Conservation (phyloP, 495 filamentous ascomycete species). For the Glonium stellatum region DNA sequence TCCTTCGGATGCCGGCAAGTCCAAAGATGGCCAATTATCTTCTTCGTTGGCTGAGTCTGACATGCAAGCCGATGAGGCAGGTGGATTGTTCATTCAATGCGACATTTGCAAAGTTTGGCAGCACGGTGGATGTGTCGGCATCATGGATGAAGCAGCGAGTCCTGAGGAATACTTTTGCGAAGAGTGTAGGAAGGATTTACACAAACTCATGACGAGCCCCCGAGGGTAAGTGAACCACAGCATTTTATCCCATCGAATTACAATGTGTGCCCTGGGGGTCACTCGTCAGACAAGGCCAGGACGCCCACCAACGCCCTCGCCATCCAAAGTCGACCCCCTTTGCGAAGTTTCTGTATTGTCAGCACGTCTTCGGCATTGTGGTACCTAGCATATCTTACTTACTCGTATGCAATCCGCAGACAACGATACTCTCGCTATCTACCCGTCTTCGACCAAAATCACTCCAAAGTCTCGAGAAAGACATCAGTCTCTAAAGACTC, state of each 20-base stretch:
- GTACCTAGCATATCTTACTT: neutral
- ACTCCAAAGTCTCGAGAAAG: slow-evolving; percentile 45
- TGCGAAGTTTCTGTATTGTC: too few relatives aligned
- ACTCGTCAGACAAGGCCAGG: neutral
- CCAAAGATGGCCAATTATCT: slow-evolving; percentile 24
- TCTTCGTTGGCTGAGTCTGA: slow-evolving; percentile 41
- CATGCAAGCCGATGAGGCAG: slow-evolving; percentile 71
- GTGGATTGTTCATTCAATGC: slow-evolving; percentile 96
- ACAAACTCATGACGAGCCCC: slow-evolving; percentile 67
- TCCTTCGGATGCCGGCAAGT: slow-evolving; percentile 50
- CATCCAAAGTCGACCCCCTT: neutral
- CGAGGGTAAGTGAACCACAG: slow-evolving; percentile 69
- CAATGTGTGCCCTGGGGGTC: neutral
- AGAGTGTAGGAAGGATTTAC: slow-evolving; percentile 82
- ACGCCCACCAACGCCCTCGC: neutral
- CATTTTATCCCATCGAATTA: neutral
- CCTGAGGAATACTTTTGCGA: slow-evolving; percentile 99
- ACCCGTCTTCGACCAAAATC: slow-evolving; percentile 48
- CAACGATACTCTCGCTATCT: slow-evolving; percentile 63
- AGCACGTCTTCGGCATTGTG: neutral
- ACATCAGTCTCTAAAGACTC: slow-evolving; percentile 53
- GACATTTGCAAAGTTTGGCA: slow-evolving; percentile 98
- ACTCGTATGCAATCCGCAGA: slow-evolving; percentile 35
- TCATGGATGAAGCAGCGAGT: slow-evolving; percentile 83
- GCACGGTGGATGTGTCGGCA: slow-evolving; percentile 95